phyloP scores from a whole-genome alignment of 495 filamentous ascomycete species.

The Aspergillus funiculosus region DNA sequence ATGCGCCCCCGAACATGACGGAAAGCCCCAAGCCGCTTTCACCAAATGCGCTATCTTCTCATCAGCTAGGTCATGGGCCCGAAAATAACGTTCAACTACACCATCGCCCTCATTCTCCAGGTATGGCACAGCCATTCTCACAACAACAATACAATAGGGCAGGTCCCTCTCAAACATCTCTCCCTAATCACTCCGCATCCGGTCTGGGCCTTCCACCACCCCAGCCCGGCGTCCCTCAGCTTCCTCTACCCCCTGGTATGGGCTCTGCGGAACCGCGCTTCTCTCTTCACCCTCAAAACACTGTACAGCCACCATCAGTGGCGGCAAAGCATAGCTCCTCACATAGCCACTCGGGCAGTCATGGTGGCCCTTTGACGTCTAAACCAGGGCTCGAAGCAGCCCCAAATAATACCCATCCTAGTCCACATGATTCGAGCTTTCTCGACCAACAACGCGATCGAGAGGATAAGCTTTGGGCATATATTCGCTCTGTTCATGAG shows the following conservation, averaged over 20 bases:
- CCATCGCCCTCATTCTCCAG: constrained; percentile 61
- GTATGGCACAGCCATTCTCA: constrained; percentile 60
- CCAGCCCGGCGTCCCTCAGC: constrained; percentile 41
- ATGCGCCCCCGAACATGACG: constrained; percentile 66
- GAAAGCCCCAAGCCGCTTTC: constrained; percentile 86
- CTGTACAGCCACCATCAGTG: constrained; percentile 13
- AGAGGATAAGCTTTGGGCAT: constrained; percentile 42
- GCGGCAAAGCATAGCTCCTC: constrained; percentile 30
- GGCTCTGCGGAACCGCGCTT: constrained; percentile 44
- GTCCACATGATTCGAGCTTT: constrained; percentile 24
- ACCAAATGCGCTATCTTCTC: constrained; percentile 58
- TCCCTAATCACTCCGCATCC: constrained; percentile 25
- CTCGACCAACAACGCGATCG: constrained; percentile 30
- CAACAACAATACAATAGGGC: constrained; percentile 59
- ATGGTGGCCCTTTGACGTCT: constrained; percentile 25
- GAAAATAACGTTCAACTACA: constrained; percentile 37
- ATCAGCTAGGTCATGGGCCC: constrained; percentile 53
- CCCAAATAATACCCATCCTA: constrained; percentile 21
- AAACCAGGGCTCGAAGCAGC: constrained; percentile 27
- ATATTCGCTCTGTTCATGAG: constrained; percentile 41
- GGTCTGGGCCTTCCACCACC: constrained; percentile 34
- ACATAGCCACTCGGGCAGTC: constrained; percentile 40
- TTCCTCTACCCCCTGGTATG: constrained; percentile 49
- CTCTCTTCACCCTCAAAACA: constrained; percentile 31
- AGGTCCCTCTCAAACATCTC: constrained; percentile 24